Conservation (phyloP, 768 basidiomycete genomes). For the Boletus rufocinnamomeus region DNA sequence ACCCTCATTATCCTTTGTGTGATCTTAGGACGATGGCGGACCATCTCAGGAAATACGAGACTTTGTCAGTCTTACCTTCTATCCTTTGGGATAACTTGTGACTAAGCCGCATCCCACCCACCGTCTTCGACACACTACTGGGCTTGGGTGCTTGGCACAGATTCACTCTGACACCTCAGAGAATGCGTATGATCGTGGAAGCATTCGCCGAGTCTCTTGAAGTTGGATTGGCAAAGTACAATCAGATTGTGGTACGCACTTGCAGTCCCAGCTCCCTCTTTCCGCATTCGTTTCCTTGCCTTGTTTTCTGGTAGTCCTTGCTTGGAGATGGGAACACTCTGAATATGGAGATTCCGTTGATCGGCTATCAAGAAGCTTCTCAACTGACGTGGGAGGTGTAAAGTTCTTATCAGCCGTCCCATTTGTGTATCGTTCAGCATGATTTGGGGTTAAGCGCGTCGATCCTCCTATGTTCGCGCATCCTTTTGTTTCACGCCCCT, state of each 20-base stretch:
- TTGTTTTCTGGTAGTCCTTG: background rate
- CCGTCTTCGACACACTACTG: background rate
- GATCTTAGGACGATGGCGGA: constrained; percentile 83
- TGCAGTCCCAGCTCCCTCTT: constrained; percentile 2
- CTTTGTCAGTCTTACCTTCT: constrained; percentile 54
- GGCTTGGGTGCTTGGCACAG: constrained; percentile 37
- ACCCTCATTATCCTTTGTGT: background rate
- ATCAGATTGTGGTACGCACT: constrained; percentile 82
- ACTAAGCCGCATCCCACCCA: constrained; percentile 6
- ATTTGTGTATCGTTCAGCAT: background rate
- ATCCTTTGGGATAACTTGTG: background rate
- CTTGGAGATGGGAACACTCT: constrained; percentile 4
- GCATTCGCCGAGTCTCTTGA: constrained; percentile 94
- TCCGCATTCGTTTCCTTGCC: constrained; percentile 8
- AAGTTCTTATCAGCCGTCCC: background rate
- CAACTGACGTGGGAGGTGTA: background rate
- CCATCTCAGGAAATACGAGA: constrained; percentile 89
- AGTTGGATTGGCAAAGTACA: constrained; percentile 75
- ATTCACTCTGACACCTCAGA: constrained; percentile 84
- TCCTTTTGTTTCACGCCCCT: background rate
- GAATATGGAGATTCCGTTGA: constrained; percentile 1
- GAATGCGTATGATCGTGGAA: constrained; percentile 97
- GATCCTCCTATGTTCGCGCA: background rate
- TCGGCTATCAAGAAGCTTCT: background rate
- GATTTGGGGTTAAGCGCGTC: background rate